Evolutionary conservation across 345 rosid species (phyloP).

Genomic region (Euphorbia lathyris): DNA sequence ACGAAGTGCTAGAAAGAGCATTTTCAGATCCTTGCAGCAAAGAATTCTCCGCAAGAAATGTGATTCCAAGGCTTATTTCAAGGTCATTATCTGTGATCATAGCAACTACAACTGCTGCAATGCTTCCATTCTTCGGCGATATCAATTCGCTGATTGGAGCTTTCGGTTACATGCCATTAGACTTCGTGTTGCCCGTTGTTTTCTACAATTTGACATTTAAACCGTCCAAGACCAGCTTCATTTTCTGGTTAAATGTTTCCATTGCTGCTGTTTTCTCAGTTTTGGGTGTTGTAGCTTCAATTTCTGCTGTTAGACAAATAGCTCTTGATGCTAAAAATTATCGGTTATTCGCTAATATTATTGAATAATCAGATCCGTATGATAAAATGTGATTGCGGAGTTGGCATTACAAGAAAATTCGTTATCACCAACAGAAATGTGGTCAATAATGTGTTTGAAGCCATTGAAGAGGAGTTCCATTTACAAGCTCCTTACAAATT

Average conservation of each 20-base stretch:
- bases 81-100: slow-evolving; percentile 15
- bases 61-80: slow-evolving; percentile 23
- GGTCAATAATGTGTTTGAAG: too few species aligned
- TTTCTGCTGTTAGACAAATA: slow-evolving; percentile 44
- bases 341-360: slow-evolving; percentile 39
- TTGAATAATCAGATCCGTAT: too few species aligned
- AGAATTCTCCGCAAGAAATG: slow-evolving; percentile 22
- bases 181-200: slow-evolving; percentile 37
- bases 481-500: too few species aligned
- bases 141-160: slow-evolving; percentile 29
- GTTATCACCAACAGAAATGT: too few species aligned
- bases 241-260: slow-evolving; percentile 39
- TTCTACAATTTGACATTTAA: slow-evolving; percentile 44
- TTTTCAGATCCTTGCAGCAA: slow-evolving; percentile 16
- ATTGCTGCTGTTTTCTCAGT: slow-evolving; percentile 31
- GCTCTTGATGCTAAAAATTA: slow-evolving; percentile 43
- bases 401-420: too few species aligned
- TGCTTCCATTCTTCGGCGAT: slow-evolving; percentile 32
- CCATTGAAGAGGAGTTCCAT: too few species aligned
- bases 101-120: slow-evolving; percentile 13
- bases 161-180: slow-evolving; percentile 29
- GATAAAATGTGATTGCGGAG: too few species aligned
- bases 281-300: slow-evolving; percentile 33
- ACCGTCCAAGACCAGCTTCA: slow-evolving; percentile 36
- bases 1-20: slow-evolving; percentile 17